phyloP scores from a whole-genome alignment of 805 yeast genomes.

The Sugiyamaella floridensis region DNA sequence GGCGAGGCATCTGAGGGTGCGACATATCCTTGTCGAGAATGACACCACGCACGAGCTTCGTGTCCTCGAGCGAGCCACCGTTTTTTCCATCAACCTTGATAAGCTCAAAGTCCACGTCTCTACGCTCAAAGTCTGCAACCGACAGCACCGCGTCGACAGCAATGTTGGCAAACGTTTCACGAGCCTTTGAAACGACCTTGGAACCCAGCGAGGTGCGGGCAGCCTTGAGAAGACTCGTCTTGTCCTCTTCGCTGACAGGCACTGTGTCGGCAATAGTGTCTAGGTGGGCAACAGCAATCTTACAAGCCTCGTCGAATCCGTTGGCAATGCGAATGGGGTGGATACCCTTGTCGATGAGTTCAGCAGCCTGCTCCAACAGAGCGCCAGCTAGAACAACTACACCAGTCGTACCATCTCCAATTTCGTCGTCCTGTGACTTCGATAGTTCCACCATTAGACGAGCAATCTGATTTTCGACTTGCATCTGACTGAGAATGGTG shows the following conservation, averaged over 20 bases:
- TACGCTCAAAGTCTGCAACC: slow-evolving; percentile 86
- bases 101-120: slow-evolving; percentile 94
- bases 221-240: slow-evolving; percentile 63
- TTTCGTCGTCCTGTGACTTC: slow-evolving; percentile 93
- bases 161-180: slow-evolving; percentile 89
- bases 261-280: slow-evolving; percentile 70
- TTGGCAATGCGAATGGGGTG: slow-evolving; percentile 96
- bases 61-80: slow-evolving; percentile 88
- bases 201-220: slow-evolving; percentile 94
- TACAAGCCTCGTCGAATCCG: slow-evolving; percentile 96
- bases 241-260: slow-evolving; percentile 40
- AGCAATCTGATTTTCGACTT: slow-evolving; percentile 91
- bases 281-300: slow-evolving; percentile 72
- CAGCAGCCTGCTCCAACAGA: slow-evolving; percentile 86
- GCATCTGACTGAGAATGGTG: slow-evolving; percentile 92
- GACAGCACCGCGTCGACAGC: slow-evolving; percentile 93
- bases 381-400: slow-evolving; percentile 97
- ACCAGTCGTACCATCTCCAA: slow-evolving; percentile 99
- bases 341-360: slow-evolving; percentile 90
- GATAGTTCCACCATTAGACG: slow-evolving; percentile 89
- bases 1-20: slow-evolving; percentile 96
- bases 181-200: slow-evolving; percentile 89
- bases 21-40: slow-evolving; percentile 93
- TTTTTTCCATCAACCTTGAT: slow-evolving; percentile 93
- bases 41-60: slow-evolving; percentile 82